Percentiles rank a stretch among this genome's conserved stretches.
phyloP scores from a whole-genome alignment of 2,329 filamentous ascomycete species.

The Aspergillus sp. region DNA sequence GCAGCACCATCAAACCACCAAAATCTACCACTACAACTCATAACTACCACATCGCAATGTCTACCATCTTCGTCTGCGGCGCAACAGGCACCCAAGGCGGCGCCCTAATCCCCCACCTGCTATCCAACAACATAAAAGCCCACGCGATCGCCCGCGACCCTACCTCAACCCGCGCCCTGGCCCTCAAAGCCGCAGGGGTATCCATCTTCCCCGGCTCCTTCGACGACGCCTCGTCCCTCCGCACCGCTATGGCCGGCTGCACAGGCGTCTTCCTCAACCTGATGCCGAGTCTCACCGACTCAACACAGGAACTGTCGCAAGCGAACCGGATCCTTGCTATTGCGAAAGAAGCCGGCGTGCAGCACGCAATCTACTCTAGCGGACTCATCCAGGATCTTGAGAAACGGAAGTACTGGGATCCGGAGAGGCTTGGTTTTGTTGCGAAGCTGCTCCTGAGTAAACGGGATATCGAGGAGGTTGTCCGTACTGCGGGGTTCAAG shows the following conservation, averaged over 20 bases:
- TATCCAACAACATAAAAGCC: conserved; percentile 24
- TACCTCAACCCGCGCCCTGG: conserved; percentile 24
- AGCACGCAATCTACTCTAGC: conserved; percentile 32
- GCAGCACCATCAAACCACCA: too few relatives aligned
- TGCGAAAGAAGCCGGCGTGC: conserved; percentile 30
- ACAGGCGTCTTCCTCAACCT: conserved; percentile 30
- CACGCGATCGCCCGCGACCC: conserved; percentile 35
- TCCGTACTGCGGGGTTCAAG: conserved; percentile 39
- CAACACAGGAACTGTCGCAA: conserved; percentile 23
- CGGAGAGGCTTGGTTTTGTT: conserved; percentile 26
- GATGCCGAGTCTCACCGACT: conserved; percentile 12
- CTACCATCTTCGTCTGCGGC: conserved; percentile 27
- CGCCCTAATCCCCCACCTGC: conserved; percentile 28
- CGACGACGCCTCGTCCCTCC: conserved; percentile 28
- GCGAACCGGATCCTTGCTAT: conserved; percentile 25
- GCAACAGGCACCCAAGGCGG: conserved; percentile 34
- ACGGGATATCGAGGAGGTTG: conserved; percentile 41
- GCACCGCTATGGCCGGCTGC: conserved; percentile 30
- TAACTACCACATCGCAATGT: not conserved
- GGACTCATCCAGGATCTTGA: conserved; percentile 32
- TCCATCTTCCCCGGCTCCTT: conserved; percentile 32
- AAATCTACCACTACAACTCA: too few relatives aligned
- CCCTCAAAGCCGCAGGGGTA: conserved; percentile 29
- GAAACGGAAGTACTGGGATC: conserved; percentile 26
- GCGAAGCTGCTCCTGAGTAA: conserved; percentile 42